Evolutionary conservation across 768 basidiomycete genomes (phyloP), one percentile per base, ranked within the genome.

Genomic region (Amanita pallidorosea): DNA sequence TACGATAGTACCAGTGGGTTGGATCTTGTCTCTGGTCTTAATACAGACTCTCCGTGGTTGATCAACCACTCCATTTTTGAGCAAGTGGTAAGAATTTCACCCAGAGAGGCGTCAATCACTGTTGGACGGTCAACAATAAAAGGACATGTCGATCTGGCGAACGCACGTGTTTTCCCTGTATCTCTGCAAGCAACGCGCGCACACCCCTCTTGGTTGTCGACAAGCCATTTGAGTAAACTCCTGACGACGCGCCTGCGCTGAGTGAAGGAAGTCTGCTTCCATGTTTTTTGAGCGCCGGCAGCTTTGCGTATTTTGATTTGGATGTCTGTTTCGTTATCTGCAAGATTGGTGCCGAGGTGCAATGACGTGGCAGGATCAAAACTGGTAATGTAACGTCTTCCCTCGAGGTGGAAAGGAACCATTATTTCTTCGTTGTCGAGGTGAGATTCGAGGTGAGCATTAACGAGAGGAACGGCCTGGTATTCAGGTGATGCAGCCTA

Each of bases 61-160:
- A 98, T 76, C 15, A 97, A 62, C 88, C 88, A 98, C 56, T 95
- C 88, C 67, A 97, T 71, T 64, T 99, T 99, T 9, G 89, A 87
- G 61, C 89, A 88, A 0, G 92, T 96, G n/a, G 88, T 88, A 38
- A 99, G 61, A 56, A 98, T 87, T 67, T 99, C 96, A 33, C 96
- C 96, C 36, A 99, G 73, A 2, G 88, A 85, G 29, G 94, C 93
- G 58, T 98, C 95, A 53, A 98, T 74, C 63, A 94, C 94, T 96
- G 55, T 22, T 18, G 23, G 3, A 58, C 51, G 43, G 37, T 25
- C 22, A 45, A n/a, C 8, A 25, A 36, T 6, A 37, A 15, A 25
- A 22, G 34, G 54, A 45, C 11, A 6, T 29, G 8, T 31, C 31
- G 13, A 9, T 33, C 12, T 33, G 33, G 33, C 33, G 34, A 27